Evolutionary conservation across 768 basidiomycete genomes (phyloP).

Genomic region (Podaxis sp.): DNA sequence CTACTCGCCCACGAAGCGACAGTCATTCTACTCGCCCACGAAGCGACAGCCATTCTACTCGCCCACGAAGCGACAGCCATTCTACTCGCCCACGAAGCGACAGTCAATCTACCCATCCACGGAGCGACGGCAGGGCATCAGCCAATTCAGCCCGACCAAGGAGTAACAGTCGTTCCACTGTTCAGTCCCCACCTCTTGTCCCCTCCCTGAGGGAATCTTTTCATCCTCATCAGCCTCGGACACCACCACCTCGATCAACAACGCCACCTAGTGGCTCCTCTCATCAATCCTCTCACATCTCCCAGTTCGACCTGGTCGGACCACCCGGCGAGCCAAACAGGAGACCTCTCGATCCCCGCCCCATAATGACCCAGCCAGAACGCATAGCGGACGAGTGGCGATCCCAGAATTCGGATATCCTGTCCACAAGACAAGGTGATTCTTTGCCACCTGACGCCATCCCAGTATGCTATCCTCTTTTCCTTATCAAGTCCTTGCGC

Average conservation of each 20-base stretch:
- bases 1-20: not conserved
- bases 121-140: not conserved
- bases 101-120: not conserved
- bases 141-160: not conserved
- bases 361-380: conserved; percentile 21
- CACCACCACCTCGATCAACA: not conserved
- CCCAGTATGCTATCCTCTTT: not conserved
- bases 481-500: not conserved
- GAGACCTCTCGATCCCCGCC: not conserved
- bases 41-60: not conserved
- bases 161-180: not conserved
- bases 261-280: not conserved
- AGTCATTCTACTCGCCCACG: not conserved
- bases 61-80: not conserved
- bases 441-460: conserved; percentile 7
- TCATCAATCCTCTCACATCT: conserved; percentile 7
- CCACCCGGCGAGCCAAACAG: not conserved
- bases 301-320: not conserved
- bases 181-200: not conserved
- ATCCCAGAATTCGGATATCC: conserved; percentile 24
- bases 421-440: conserved; percentile 15
- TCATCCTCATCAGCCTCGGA: not conserved
- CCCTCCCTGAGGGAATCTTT: not conserved
- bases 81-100: not conserved
- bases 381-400: conserved; percentile 33